Conservation (phyloP, 2,329 filamentous ascomycete species). For the Colletotrichum orchidophilum region DNA sequence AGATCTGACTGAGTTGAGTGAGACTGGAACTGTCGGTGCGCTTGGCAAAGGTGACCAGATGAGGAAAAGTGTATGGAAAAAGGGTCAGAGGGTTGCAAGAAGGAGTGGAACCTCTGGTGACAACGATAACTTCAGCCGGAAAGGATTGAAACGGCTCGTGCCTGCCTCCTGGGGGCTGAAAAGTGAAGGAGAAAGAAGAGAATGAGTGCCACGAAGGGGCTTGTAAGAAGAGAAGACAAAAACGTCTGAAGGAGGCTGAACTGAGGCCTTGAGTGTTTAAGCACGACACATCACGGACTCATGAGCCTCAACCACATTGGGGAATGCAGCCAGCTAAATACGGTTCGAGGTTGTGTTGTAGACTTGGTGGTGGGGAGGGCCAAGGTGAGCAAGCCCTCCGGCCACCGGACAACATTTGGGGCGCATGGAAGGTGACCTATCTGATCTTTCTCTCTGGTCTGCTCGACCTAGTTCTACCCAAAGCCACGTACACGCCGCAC, state of each 20-base stretch:
- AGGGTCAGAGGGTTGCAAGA: neutral
- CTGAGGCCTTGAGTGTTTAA: conserved; percentile 1
- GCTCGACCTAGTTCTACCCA: conserved; percentile 9
- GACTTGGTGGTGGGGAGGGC: neutral
- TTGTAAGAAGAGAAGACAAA: conserved; percentile 14
- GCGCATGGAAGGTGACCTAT: conserved; percentile 12
- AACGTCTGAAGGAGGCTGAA: conserved; percentile 12
- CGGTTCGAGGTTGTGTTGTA: neutral
- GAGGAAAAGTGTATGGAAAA: conserved; percentile 6
- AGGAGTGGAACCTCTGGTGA: conserved; percentile 15
- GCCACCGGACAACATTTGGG: conserved; percentile 20
- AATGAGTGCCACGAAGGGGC: conserved; percentile 17
- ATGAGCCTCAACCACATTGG: conserved; percentile 27
- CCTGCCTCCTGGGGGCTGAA: conserved; percentile 19
- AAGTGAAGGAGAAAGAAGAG: conserved; percentile 8
- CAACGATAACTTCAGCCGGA: conserved; percentile 24
- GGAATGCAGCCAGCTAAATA: conserved; percentile 35
- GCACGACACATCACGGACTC: neutral
- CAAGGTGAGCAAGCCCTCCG: neutral
- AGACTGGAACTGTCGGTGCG: neutral
- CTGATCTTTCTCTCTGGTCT: conserved; percentile 6
- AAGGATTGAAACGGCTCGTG: conserved; percentile 19
- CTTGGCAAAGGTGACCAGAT: conserved; percentile 13
- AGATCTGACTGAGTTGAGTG: conserved; percentile 10
- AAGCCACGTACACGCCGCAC: conserved; percentile 11